These are phyloP conservation scores for Achaetomiella virescens DNA, from an alignment of 495 filamentous ascomycete species.

Conservation along the genomic window DNA sequence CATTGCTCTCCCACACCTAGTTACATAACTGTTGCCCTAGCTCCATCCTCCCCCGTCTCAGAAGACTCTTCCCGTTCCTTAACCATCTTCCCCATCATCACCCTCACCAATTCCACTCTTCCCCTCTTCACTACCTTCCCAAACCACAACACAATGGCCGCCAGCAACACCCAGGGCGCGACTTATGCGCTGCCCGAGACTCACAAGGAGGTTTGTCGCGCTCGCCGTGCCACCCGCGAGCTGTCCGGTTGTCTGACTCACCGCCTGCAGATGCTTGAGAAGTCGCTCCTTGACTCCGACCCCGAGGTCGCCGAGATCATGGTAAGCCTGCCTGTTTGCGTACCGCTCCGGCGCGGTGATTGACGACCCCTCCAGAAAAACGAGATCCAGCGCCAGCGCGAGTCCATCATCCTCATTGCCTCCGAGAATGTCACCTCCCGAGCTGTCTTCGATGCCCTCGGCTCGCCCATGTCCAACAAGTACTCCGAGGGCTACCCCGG, in stretches of 20 bases:
- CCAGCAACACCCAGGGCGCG: conserved; percentile 26
- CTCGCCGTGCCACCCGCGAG: conserved; percentile 1
- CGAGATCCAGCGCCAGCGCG: conserved; percentile 94
- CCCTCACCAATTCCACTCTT: not conserved
- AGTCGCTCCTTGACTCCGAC: conserved; percentile 74
- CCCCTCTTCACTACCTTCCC: not conserved
- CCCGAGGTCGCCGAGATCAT: conserved; percentile 92
- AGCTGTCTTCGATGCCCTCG: conserved; percentile 82
- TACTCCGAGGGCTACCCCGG: conserved; percentile 99
- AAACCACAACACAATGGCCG: conserved; percentile 31
- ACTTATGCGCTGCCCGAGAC: conserved; percentile 81
- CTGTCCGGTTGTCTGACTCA: conserved; percentile 45
- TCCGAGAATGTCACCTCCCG: conserved; percentile 88
- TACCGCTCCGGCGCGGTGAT: not conserved
- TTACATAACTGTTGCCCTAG: not conserved
- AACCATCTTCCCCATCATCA: not conserved
- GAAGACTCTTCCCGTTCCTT: not conserved
- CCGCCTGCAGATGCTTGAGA: conserved; percentile 74
- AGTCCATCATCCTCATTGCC: conserved; percentile 97
- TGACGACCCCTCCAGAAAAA: conserved; percentile 55
- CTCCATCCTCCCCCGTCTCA: not conserved
- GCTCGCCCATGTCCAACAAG: conserved; percentile 94
- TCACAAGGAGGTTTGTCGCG: conserved; percentile 73
- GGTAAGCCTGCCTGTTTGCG: conserved; percentile 47
- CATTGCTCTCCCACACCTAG: conserved; percentile 5